These are phyloP conservation scores for Coleophoma cylindrospora DNA, from an alignment of 2,329 filamentous ascomycete genomes.

Conservation along the genomic window DNA sequence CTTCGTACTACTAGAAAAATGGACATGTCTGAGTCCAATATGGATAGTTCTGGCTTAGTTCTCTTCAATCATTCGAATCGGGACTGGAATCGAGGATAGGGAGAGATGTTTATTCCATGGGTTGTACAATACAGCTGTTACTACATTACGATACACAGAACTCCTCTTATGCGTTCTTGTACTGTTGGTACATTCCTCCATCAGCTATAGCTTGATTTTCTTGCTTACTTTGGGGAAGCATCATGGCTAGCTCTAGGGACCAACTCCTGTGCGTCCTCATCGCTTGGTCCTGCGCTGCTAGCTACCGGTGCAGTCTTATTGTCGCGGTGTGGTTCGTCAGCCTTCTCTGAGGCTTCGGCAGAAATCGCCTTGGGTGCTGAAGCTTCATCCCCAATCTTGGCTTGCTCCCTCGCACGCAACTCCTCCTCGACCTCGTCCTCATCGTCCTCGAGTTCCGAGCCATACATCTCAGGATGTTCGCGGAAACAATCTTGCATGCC, in stretches of 20 bases:
- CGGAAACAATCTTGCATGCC: slow-evolving; percentile 98
- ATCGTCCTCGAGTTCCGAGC: slow-evolving; percentile 78
- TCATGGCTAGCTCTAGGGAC: slow-evolving; percentile 47
- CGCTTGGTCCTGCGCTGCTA: slow-evolving; percentile 10
- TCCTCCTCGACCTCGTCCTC: slow-evolving; percentile 46
- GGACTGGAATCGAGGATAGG: neutral
- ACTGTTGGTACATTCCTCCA: slow-evolving; percentile 14
- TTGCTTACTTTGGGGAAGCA: slow-evolving; percentile 18
- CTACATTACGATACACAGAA: slow-evolving; percentile 9
- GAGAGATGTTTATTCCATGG: slow-evolving; percentile 9
- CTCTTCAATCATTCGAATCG: neutral
- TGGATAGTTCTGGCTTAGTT: too few species aligned
- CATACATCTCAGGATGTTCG: slow-evolving; percentile 87
- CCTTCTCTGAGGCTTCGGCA: slow-evolving; percentile 3
- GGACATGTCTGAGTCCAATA: too few species aligned
- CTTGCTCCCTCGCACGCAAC: slow-evolving; percentile 18
- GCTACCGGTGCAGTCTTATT: slow-evolving; percentile 8
- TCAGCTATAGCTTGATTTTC: neutral
- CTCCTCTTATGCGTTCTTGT: slow-evolving; percentile 11
- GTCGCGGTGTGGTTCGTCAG: slow-evolving; percentile 23
- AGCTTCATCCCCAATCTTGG: slow-evolving; percentile 4
- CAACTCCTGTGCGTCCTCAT: slow-evolving; percentile 34
- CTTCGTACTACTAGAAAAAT: too few species aligned
- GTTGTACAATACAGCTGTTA: slow-evolving; percentile 2
- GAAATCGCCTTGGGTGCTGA: neutral